phyloP scores from a whole-genome alignment of 106 monocot species.

The Triglochin maritima region DNA sequence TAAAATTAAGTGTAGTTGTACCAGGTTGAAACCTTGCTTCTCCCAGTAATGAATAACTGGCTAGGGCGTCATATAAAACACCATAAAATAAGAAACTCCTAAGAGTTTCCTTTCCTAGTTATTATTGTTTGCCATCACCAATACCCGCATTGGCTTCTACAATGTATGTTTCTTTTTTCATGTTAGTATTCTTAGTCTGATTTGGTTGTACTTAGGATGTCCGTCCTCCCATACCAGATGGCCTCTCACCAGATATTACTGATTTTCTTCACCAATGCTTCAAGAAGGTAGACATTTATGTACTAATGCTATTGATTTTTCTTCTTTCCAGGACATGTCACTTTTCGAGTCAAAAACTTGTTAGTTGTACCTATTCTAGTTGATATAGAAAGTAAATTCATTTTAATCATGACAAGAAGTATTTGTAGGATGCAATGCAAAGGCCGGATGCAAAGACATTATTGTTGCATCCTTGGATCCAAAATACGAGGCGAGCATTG shows the following conservation, averaged over 20 bases:
- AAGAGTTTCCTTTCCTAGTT: no score
- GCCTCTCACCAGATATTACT: conserved; percentile 72
- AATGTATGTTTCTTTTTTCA: no score
- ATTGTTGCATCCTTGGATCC: conserved; percentile 86
- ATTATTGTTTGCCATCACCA: no score
- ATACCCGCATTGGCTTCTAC: no score
- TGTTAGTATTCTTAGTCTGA: neutral
- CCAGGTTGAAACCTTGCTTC: no score
- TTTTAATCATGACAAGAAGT: conserved; percentile 5
- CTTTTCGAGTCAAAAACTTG: no score
- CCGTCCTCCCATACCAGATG: conserved; percentile 91
- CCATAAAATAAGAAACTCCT: no score
- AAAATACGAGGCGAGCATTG: conserved; percentile 73
- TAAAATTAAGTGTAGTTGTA: no score
- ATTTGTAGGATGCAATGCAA: conserved; percentile 88
- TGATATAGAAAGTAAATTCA: neutral
- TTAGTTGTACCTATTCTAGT: neutral
- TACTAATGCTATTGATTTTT: neutral
- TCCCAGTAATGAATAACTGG: no score
- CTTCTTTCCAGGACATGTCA: neutral
- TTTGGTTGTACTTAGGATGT: conserved; percentile 43
- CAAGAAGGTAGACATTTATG: conserved; percentile 44
- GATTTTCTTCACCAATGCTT: conserved; percentile 97
- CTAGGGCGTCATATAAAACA: no score
- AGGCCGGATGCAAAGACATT: conserved; percentile 96